A percentile compares a stretch with the other conserved stretches of the same genome.
Evolutionary conservation across 805 yeast genomes (phyloP).

Genomic region (Vanderwaltozyma verrucispora): DNA sequence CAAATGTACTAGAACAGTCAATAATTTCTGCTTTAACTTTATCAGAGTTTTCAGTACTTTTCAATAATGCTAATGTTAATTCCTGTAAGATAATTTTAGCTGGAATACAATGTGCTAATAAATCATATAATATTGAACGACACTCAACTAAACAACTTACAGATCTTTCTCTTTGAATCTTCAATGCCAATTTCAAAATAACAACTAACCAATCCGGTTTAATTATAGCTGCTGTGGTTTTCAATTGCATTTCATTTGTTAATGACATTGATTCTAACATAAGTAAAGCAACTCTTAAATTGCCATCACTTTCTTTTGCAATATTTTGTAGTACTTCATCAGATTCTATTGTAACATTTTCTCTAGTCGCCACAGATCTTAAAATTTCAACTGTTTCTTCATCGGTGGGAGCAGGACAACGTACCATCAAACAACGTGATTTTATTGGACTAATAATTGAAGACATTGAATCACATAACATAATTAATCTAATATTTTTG

Average conservation of each 20-base stretch:
- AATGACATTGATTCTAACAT: constrained; percentile 74
- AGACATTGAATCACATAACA: constrained; percentile 83
- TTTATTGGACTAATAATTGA: constrained; percentile 89
- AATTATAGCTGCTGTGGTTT: constrained; percentile 40
- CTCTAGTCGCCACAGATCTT: constrained; percentile 44
- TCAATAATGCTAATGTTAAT: constrained; percentile 38
- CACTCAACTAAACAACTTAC: constrained; percentile 48
- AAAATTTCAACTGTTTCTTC: constrained; percentile 52
- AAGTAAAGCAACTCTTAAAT: constrained; percentile 66
- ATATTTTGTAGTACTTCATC: constrained; percentile 40
- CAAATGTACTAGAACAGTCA: constrained; percentile 55
- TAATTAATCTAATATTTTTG: constrained; percentile 68
- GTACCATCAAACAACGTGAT: constrained; percentile 80
- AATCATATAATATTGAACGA: constrained; percentile 66
- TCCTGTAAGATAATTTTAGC: constrained; percentile 68
- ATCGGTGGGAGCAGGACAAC: constrained; percentile 71
- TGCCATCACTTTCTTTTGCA: constrained; percentile 50
- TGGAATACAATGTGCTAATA: constrained; percentile 90
- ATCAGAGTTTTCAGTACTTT: constrained; percentile 12
- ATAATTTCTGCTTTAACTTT: constrained; percentile 32
- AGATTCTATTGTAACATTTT: constrained; percentile 35
- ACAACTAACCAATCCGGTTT: constrained; percentile 89
- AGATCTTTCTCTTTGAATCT: constrained; percentile 49
- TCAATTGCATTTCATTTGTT: constrained; percentile 46
- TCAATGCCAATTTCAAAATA: constrained; percentile 50